Percentiles rank a stretch among this genome's conserved stretches.
Conservation (phyloP, 2,329 filamentous ascomycete genomes). For the Diaporthe velutina region DNA sequence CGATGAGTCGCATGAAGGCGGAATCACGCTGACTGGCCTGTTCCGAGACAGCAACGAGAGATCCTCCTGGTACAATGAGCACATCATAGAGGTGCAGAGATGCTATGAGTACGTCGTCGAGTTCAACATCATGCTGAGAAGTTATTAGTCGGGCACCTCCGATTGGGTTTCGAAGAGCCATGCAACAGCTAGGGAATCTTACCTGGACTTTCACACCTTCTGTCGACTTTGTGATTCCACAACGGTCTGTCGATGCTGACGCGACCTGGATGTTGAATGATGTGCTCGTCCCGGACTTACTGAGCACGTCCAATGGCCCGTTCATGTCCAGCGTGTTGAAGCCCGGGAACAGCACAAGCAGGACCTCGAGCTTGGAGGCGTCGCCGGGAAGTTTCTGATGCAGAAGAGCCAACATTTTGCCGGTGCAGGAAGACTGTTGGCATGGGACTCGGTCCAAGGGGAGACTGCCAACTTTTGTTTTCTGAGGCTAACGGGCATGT, state of each 20-base stretch:
- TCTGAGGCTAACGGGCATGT: neutral
- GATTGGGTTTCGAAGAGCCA: neutral
- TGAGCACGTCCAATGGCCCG: slow-evolving; percentile 36
- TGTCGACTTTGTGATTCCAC: neutral
- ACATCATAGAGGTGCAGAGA: neutral
- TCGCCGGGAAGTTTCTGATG: neutral
- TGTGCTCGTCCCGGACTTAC: slow-evolving; percentile 11
- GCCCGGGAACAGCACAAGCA: slow-evolving; percentile 22
- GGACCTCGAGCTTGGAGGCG: neutral
- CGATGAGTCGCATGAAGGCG: slow-evolving; percentile 6
- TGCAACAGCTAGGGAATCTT: too few species aligned
- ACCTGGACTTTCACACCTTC: slow-evolving; percentile 17
- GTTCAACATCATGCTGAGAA: neutral
- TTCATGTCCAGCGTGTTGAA: slow-evolving; percentile 39
- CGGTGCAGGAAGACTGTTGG: neutral
- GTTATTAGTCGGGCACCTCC: neutral
- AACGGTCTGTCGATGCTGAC: slow-evolving; percentile 4
- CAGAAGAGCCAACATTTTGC: slow-evolving; percentile 3
- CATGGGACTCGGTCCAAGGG: neutral
- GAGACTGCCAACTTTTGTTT: neutral
- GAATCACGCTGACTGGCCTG: neutral
- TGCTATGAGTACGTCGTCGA: neutral
- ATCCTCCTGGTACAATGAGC: neutral
- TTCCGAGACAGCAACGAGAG: neutral
- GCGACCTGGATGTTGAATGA: slow-evolving; percentile 27